A percentile compares a stretch with the other conserved stretches of the same genome.
These are phyloP conservation scores for Macadamia integrifolia DNA, from an alignment of 164 flowering plant genomes.

Conservation along the genomic window DNA sequence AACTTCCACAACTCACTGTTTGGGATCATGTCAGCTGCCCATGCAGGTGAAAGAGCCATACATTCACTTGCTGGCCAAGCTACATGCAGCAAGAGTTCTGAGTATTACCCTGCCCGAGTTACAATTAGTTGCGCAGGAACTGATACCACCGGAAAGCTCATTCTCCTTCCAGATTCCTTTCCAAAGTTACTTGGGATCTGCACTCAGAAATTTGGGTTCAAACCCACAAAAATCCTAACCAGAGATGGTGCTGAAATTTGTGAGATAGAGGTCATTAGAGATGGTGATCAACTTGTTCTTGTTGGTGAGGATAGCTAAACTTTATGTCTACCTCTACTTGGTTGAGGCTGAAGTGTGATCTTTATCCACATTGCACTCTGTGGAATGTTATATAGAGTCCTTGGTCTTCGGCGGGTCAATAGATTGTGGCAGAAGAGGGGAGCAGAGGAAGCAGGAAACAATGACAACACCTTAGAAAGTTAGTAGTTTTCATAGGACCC, in stretches of 20 bases:
- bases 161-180: conserved; percentile 49
- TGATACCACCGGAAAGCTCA: conserved; percentile 44
- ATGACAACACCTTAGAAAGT: too few species aligned
- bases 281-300: conserved; percentile 74
- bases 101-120: conserved; percentile 37
- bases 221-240: conserved; percentile 37
- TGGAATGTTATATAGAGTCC: too few species aligned
- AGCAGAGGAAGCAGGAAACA: too few species aligned
- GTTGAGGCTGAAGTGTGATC: neutral
- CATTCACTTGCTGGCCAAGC: conserved; percentile 11
- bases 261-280: conserved; percentile 61
- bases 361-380: too few species aligned
- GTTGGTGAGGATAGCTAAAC: conserved; percentile 13
- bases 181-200: conserved; percentile 53
- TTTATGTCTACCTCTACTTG: too few species aligned
- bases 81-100: neutral
- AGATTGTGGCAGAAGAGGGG: too few species aligned
- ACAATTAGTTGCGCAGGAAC: conserved; percentile 51
- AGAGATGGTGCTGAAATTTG: conserved; percentile 63
- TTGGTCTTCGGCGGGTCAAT: too few species aligned
- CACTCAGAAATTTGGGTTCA: conserved; percentile 43
- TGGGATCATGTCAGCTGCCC: conserved; percentile 68
- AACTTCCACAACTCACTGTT: conserved; percentile 75
- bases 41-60: conserved; percentile 26
- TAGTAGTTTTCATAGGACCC: too few species aligned